Evolutionary conservation across 2,329 filamentous ascomycete species (phyloP).

Genomic region (Claviceps pazoutovae): DNA sequence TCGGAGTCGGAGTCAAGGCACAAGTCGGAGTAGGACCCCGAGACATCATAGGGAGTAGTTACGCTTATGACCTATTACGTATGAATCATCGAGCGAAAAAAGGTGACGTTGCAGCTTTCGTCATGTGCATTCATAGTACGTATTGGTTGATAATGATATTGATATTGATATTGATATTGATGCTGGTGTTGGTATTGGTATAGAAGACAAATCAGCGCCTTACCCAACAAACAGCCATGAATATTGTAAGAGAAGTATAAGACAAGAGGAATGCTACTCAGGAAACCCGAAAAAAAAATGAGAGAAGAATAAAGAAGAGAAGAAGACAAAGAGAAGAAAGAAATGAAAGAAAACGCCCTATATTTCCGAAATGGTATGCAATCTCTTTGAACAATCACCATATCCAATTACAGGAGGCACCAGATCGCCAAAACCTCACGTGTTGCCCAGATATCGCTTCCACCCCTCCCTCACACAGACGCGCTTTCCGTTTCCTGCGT

Average conservation of each 20-base stretch:
- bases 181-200: not conserved
- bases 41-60: conserved; percentile 11
- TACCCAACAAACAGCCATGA: not conserved
- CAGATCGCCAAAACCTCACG: conserved; percentile 10
- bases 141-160: too few species aligned
- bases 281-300: too few species aligned
- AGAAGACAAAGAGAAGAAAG: not conserved
- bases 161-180: not conserved
- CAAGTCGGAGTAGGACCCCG: conserved; percentile 14
- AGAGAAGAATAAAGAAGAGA: not conserved
- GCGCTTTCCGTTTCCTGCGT: conserved; percentile 53
- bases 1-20: conserved; percentile 14
- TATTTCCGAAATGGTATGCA: not conserved
- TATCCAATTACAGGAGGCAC: not conserved
- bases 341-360: not conserved
- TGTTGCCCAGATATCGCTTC: conserved; percentile 56
- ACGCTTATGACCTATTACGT: not conserved
- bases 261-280: not conserved
- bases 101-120: not conserved
- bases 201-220: not conserved
- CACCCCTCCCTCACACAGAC: conserved; percentile 60
- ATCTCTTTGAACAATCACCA: not conserved
- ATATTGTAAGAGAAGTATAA: not conserved
- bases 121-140: not conserved
- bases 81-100: not conserved